These are phyloP conservation scores for Fusarium austroafricanum DNA, from an alignment of 2,329 filamentous ascomycete genomes.

Conservation along the genomic window DNA sequence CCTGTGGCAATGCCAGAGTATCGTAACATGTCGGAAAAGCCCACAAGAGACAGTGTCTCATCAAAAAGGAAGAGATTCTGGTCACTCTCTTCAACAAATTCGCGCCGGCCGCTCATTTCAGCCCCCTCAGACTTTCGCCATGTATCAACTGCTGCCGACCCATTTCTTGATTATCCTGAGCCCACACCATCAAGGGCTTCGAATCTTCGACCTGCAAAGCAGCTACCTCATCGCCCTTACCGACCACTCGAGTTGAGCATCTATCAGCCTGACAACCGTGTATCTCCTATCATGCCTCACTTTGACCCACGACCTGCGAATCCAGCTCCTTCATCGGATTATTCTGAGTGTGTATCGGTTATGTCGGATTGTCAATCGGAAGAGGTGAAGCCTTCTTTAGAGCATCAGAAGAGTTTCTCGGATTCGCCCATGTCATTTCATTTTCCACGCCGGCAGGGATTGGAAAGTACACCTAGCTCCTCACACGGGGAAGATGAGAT, in stretches of 20 bases:
- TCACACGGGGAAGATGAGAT: conserved; percentile 44
- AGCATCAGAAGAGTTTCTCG: conserved; percentile 57
- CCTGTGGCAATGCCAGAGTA: conserved; percentile 45
- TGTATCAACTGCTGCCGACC: conserved; percentile 61
- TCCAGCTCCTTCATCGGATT: conserved; percentile 49
- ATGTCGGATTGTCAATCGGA: conserved; percentile 39
- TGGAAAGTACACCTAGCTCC: conserved; percentile 39
- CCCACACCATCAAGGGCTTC: conserved; percentile 38
- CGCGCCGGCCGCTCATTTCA: conserved; percentile 68
- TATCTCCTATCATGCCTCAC: conserved; percentile 68
- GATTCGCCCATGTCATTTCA: conserved; percentile 67
- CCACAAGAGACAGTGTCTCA: conserved; percentile 56
- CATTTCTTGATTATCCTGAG: conserved; percentile 47
- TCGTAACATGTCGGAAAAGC: conserved; percentile 37
- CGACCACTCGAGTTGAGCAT: conserved; percentile 69
- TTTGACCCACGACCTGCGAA: conserved; percentile 57
- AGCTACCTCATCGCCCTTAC: conserved; percentile 54
- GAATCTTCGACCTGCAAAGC: conserved; percentile 41
- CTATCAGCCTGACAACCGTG: conserved; percentile 53
- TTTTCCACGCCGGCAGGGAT: conserved; percentile 60
- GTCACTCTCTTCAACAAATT: conserved; percentile 55
- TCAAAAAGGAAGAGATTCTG: conserved; percentile 60
- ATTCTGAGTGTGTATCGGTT: conserved; percentile 50
- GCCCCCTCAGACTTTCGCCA: conserved; percentile 71
- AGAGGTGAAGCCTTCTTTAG: conserved; percentile 47